Conservation (phyloP, 2,329 filamentous ascomycete species). For the Xylaria sp. region DNA sequence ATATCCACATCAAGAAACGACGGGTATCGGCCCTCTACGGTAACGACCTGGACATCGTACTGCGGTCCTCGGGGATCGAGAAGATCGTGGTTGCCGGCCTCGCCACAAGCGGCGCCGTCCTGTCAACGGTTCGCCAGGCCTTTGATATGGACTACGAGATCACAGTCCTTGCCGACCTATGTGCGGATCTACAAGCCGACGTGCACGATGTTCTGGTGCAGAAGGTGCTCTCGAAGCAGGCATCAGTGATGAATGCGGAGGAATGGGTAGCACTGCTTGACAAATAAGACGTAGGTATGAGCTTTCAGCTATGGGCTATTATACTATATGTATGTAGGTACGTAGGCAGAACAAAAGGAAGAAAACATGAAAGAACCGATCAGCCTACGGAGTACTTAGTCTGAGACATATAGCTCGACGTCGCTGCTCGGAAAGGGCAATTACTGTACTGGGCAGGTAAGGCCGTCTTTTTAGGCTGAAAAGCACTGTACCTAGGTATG, state of each 20-base stretch:
- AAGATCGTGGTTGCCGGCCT: conserved; percentile 50
- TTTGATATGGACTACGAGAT: conserved; percentile 51
- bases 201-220: conserved; percentile 49
- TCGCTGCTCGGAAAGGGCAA: neutral
- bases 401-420: neutral
- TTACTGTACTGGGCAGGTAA: neutral
- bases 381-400: too few relatives aligned
- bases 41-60: conserved; percentile 50
- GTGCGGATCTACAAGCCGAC: conserved; percentile 49
- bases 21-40: conserved; percentile 51
- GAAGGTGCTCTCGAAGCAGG: conserved; percentile 49
- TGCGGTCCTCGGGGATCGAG: conserved; percentile 45
- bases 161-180: conserved; percentile 50
- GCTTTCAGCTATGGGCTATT: too few relatives aligned
- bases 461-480: conserved; percentile 11
- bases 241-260: conserved; percentile 41
- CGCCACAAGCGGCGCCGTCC: conserved; percentile 50
- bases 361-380: too few relatives aligned
- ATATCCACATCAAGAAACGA: conserved; percentile 49
- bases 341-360: neutral
- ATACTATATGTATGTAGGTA: too few relatives aligned
- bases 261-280: conserved; percentile 45
- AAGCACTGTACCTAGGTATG: neutral
- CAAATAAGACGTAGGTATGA: neutral
- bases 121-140: conserved; percentile 51